Evolutionary conservation across 495 filamentous ascomycete genomes (phyloP).

Genomic region (Thermothielavioides terrestris): DNA sequence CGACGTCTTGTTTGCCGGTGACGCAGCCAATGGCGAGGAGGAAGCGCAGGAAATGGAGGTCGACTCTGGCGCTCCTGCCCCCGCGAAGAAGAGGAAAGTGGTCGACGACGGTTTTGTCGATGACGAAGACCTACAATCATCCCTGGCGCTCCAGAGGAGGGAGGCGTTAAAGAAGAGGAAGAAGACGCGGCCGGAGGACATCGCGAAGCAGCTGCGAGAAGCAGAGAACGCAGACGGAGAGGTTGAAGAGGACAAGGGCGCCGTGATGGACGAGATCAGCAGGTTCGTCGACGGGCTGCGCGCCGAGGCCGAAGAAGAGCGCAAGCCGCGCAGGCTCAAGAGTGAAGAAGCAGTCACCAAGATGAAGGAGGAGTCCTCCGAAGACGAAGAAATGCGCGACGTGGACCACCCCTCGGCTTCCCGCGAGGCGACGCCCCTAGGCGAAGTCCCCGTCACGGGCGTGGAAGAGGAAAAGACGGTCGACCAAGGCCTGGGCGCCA

Average conservation of each 20-base stretch:
- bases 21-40: constrained; percentile 30
- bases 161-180: constrained; percentile 86
- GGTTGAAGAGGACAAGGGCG: constrained; percentile 53
- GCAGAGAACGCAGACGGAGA: constrained; percentile 30
- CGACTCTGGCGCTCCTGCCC: constrained; percentile 44
- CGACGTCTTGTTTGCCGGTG: constrained; percentile 55
- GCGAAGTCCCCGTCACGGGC: constrained; percentile 52
- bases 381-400: constrained; percentile 45
- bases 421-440: constrained; percentile 8
- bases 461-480: constrained; percentile 78
- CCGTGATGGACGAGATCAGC: constrained; percentile 89
- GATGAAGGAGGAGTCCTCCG: constrained; percentile 42
- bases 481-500: constrained; percentile 68
- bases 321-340: constrained; percentile 38
- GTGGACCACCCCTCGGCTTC: constrained; percentile 52
- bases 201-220: constrained; percentile 73
- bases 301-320: constrained; percentile 56
- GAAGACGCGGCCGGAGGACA: constrained; percentile 69
- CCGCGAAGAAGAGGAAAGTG: constrained; percentile 52
- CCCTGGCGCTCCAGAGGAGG: constrained; percentile 69
- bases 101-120: constrained; percentile 70
- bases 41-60: constrained; percentile 64
- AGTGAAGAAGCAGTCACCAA: constrained; percentile 32
- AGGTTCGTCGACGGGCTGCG: constrained; percentile 86
- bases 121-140: constrained; percentile 86